Base-by-base conservation (phyloP, 768 basidiomycete species). In the Crepidotus variabilis region DNA sequence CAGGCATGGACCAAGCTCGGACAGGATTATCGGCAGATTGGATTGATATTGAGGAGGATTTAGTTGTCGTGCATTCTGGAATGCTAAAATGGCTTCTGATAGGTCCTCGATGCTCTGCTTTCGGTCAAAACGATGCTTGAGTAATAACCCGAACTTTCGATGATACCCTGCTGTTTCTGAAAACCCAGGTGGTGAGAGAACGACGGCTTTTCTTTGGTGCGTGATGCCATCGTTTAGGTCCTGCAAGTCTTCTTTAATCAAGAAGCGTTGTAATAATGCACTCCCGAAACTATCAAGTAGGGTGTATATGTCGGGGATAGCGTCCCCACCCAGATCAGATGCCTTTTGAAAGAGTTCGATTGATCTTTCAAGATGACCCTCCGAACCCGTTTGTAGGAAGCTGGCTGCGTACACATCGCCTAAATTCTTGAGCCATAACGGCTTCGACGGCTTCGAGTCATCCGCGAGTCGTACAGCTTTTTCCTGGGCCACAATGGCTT, bases 21-120 rank as follows among this genome's bases (percentile, higher is more conserved):
- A 47, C 2, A 57, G 50, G 18, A 6, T 28, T 16, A 16, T 39
- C 21, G 51, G 51, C 2, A 52, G 21, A 39, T 39, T 14, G 21
- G 39, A 43, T 43, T 22, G 35, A 43, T 52, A n/a, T 24, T 24
- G 24, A 33, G 23, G 24, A 3, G 49, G 49, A 24, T 8, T 1
- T 2, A 50, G 49, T 8, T 51, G 16, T 5, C 54, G 36, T 6
- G 53, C 58, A n/a, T 39, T 55, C 20, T 51, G 6, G 28, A 51
- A 23, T 6, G 34, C 20, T 24, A 23, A 20, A 8, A 51, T 59
- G 16, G 61, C 54, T 45, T 62, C 35, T 13, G 52, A 56, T 23
- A 67, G 36, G 50, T 69, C 62, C 1, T 18, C 18, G 6, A 23
- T n/a, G 10, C 24, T n/a, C 23, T 24, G 24, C 23, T 1, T 50